Conservation (phyloP, 192 early-diverging fungal species). For the Powellomyces hirtus region DNA sequence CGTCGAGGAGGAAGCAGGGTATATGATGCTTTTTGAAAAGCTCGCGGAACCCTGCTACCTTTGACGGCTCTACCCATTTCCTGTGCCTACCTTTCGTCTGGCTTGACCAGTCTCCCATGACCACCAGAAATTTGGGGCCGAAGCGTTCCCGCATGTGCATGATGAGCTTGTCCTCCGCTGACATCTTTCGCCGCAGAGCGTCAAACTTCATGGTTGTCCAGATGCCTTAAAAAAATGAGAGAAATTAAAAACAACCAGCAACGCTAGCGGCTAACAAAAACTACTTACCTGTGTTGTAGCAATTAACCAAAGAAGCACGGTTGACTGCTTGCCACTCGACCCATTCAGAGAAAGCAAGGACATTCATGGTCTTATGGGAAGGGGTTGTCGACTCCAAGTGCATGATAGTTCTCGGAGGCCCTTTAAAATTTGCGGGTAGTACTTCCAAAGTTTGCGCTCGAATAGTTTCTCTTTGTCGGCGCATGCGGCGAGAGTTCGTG, state of each 20-base stretch:
- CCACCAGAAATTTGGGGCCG: constrained; percentile 11
- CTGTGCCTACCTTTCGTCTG: not conserved
- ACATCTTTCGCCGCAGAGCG: not conserved
- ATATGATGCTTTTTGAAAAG: constrained; percentile 10
- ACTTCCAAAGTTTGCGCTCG: too few relatives aligned
- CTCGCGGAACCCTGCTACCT: constrained; percentile 7
- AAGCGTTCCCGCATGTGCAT: not conserved
- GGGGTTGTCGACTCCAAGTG: not conserved
- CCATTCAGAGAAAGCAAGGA: not conserved
- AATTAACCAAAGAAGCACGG: not conserved
- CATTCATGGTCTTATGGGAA: not conserved
- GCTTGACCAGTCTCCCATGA: constrained; percentile 14
- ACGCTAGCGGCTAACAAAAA: not conserved
- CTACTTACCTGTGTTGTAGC: not conserved
- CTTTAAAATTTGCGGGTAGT: too few relatives aligned
- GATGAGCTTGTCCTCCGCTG: not conserved
- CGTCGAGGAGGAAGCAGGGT: constrained; percentile 25
- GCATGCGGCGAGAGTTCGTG: not conserved
- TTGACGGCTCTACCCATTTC: constrained; percentile 7
- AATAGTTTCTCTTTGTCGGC: too few relatives aligned
- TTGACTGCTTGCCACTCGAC: not conserved
- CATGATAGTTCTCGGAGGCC: not conserved
- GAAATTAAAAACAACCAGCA: not conserved
- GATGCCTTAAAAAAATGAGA: not conserved
- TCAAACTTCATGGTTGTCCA: not conserved